Percentiles rank a stretch among this genome's conserved stretches.
Evolutionary conservation across 2,329 filamentous ascomycete genomes (phyloP).

Genomic region (Hyphodiscus sp.): DNA sequence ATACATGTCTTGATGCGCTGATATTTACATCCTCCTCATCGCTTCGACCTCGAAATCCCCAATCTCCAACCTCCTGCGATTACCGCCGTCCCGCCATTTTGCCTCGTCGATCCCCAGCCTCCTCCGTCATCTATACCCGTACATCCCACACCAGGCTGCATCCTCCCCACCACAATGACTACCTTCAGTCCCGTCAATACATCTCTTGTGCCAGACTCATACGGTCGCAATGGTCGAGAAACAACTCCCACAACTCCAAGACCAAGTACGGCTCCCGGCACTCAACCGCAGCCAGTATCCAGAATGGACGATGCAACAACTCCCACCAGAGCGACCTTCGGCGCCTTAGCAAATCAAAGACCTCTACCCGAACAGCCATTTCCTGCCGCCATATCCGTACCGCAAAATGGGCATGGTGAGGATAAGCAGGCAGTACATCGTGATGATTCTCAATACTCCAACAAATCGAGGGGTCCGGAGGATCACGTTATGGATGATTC

Average conservation of each 20-base stretch:
- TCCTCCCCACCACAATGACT: conserved; percentile 39
- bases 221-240: conserved; percentile 37
- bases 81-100: conserved; percentile 8
- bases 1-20: conserved; percentile 22
- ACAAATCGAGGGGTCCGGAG: conserved; percentile 53
- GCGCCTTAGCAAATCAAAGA: conserved; percentile 41
- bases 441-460: conserved; percentile 54
- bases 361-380: conserved; percentile 48
- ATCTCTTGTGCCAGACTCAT: conserved; percentile 39
- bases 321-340: conserved; percentile 55
- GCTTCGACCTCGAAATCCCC: conserved; percentile 13
- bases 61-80: conserved; percentile 11
- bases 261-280: conserved; percentile 36
- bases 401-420: conserved; percentile 34
- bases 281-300: conserved; percentile 35
- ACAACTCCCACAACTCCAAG: conserved; percentile 48
- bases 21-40: conserved; percentile 17
- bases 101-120: conserved; percentile 16
- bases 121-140: conserved; percentile 17
- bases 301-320: conserved; percentile 46
- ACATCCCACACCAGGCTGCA: conserved; percentile 1
- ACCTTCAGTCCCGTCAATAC: conserved; percentile 57
- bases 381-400: conserved; percentile 42
- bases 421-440: conserved; percentile 40
- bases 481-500: conserved; percentile 74